Evolutionary conservation across 352 stramenopile species (phyloP), one percentile per base, ranked within the genome.

Genomic region (Globisporangium recalcitrans): DNA sequence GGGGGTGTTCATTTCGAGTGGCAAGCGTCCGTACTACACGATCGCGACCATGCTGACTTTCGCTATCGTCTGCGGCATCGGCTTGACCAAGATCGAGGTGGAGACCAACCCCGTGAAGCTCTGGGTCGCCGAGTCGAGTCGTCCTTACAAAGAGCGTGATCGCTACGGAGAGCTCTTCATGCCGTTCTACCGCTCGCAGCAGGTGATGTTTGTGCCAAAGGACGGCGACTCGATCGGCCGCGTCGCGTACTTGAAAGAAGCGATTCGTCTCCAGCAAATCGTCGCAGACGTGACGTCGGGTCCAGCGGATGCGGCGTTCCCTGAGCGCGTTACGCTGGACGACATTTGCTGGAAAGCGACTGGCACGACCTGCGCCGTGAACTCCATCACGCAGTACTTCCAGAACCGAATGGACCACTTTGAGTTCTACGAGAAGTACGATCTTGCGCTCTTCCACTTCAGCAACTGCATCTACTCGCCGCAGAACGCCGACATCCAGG

Each of bases 341-440:
- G 74, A 85, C 53, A 77, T 85, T 26, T 87, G 78, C 63, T 82
- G 75, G 70, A 78, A 78, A 46, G 71, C 69, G 2, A 85, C 77
- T 1, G 74, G 74, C 9, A 83, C 75, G 1, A 58, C n/a, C 6
- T 88, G 78, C 56, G 80, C 74, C 3, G 65, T 85, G 26, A 78
- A 80, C 38, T 61, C 76, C 19, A 85, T 88, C 65, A 86, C 76
- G 1, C 76, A 88, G 65, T 85, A 80, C 63, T 88, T 82, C 56
- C 78, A 88, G 61, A 85, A 88, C 66, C 65, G 68, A 10, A 64
- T 82, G 58, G 69, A 80, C 14, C 68, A 80, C 53, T 88, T 85
- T 58, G 70, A 80, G 19, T 70, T 85, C 29, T 88, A 88, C 42
- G 72, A 77, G 21, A 60, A 72, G 38, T 62, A 83, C 48, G 69